Conservation (phyloP, 208 protist genomes). For the Wallacemonas sp. region DNA sequence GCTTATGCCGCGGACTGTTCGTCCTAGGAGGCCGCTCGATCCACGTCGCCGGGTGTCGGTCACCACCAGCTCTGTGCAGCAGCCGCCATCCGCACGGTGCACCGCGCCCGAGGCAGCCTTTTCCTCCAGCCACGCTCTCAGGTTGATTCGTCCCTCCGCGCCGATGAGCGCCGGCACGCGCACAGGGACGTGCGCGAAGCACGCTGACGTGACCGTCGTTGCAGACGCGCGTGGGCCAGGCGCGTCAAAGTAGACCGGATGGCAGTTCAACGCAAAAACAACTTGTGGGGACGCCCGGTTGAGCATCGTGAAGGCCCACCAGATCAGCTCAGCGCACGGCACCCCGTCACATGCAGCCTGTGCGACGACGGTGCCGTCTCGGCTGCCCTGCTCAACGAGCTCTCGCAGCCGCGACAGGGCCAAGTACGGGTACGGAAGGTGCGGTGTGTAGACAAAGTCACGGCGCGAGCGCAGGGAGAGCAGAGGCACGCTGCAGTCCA, state of each 20-base stretch:
- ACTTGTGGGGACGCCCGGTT: not conserved
- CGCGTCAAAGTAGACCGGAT: no score
- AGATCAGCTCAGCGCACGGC: not conserved
- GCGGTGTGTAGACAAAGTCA: conserved; percentile 6
- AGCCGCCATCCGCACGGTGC: no score
- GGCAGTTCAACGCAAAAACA: not conserved
- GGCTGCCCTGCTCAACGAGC: not conserved
- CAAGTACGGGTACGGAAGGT: not conserved
- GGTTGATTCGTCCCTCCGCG: not conserved
- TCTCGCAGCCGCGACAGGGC: not conserved
- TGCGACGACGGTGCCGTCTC: not conserved
- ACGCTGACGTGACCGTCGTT: not conserved
- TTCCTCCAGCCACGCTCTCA: not conserved
- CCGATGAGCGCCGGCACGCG: not conserved
- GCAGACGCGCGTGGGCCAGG: no score
- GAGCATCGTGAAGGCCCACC: not conserved
- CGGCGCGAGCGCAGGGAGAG: conserved; percentile 1
- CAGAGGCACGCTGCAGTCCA: not conserved
- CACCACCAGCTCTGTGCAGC: no score
- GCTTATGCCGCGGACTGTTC: not conserved
- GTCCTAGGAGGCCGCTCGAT: not conserved
- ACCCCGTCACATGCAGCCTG: not conserved
- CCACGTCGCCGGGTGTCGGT: not conserved
- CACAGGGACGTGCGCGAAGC: not conserved
- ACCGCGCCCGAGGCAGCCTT: no score